These are phyloP conservation scores for Rhododendron williamsianum DNA, from an alignment of 148 eudicot genomes.

Conservation along the genomic window DNA sequence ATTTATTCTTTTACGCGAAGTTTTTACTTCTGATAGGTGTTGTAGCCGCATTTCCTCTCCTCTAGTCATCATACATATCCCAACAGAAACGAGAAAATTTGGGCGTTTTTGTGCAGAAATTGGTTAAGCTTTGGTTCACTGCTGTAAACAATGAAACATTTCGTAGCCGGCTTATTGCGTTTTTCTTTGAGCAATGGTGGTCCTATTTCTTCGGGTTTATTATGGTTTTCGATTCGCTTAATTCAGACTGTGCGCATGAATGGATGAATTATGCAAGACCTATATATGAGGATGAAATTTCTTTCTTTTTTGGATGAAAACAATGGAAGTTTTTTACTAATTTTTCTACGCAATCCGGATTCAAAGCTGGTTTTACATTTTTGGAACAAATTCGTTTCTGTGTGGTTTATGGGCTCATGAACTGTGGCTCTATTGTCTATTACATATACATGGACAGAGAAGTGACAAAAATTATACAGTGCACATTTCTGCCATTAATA, in stretches of 20 bases:
- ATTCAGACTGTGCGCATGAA: neutral
- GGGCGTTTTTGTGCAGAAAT: neutral
- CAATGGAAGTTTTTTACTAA: neutral
- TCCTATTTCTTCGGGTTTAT: neutral
- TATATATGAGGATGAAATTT: neutral
- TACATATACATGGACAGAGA: neutral
- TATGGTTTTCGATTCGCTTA: neutral
- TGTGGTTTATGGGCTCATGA: neutral
- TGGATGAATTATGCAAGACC: neutral
- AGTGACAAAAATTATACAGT: neutral
- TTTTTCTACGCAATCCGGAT: no score
- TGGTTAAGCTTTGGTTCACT: neutral
- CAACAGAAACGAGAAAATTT: neutral
- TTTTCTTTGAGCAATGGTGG: neutral
- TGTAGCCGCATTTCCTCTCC: neutral
- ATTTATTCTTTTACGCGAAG: neutral
- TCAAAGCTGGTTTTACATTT: no score
- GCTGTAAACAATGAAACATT: neutral
- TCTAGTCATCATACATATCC: neutral
- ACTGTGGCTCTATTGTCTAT: neutral
- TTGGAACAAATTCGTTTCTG: neutral
- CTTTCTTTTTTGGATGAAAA: neutral
- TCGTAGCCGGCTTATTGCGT: neutral
- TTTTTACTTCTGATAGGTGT: neutral
- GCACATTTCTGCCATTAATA: neutral